A percentile compares a stretch with the other conserved stretches of the same genome.
Evolutionary conservation across 331 rosid genomes (phyloP).

Genomic region (Stylosanthes scabra): DNA sequence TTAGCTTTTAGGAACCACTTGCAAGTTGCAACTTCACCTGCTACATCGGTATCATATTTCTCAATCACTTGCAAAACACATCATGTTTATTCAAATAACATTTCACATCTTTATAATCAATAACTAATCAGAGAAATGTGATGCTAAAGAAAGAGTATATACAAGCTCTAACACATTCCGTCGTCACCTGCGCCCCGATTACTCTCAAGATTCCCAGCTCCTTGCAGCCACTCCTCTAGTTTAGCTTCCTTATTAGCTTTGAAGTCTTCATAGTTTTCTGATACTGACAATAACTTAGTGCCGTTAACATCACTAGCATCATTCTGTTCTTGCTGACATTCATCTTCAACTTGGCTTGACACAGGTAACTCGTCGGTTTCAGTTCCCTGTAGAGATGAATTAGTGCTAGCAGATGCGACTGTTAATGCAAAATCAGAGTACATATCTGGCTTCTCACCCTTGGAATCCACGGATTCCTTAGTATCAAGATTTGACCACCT

Average conservation of each 20-base stretch:
- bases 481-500: conserved; percentile 70
- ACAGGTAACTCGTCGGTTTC: conserved; percentile 70
- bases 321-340: conserved; percentile 41
- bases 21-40: too few species aligned
- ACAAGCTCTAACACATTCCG: conserved; percentile 45
- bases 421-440: conserved; percentile 41
- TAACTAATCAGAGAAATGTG: conserved; percentile 6
- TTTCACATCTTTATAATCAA: conserved; percentile 23
- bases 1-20: too few species aligned
- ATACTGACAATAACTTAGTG: conserved; percentile 38
- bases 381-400: conserved; percentile 53
- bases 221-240: conserved; percentile 81
- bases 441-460: conserved; percentile 41
- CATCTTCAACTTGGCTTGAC: conserved; percentile 60
- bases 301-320: conserved; percentile 37
- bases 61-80: neutral
- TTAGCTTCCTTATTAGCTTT: conserved; percentile 80
- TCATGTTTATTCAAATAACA: conserved; percentile 25
- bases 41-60: neutral
- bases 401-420: conserved; percentile 48
- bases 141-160: conserved; percentile 36
- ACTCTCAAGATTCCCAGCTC: conserved; percentile 45
- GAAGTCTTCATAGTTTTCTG: conserved; percentile 70
- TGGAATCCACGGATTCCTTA: conserved; percentile 38
- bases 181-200: conserved; percentile 35